phyloP scores from a whole-genome alignment of 305 asterid species.

The Solanum hybrid region DNA sequence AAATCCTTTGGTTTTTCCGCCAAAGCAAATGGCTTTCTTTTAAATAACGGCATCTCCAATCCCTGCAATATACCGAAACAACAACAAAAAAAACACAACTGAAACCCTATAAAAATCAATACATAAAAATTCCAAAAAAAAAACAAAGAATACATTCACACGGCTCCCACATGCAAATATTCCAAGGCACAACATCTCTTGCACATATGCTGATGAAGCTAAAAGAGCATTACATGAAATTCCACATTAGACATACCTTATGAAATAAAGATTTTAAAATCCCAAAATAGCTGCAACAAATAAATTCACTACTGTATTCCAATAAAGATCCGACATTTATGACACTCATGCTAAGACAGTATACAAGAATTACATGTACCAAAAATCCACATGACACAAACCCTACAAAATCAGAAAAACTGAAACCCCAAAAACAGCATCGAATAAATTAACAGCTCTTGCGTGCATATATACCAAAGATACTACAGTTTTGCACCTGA shows the following conservation, averaged over 20 bases:
- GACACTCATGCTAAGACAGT: neutral
- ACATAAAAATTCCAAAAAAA: neutral
- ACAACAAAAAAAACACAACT: neutral
- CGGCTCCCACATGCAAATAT: neutral
- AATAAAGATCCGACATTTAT: neutral
- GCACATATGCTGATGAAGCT: conserved; percentile 1
- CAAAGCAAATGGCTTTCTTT: conserved; percentile 54
- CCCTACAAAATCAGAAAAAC: conserved; percentile 1
- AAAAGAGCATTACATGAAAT: neutral
- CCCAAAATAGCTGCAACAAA: neutral
- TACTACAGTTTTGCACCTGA: neutral
- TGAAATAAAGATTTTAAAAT: neutral
- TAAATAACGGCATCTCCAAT: conserved; percentile 67
- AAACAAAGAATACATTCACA: neutral
- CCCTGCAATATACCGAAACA: conserved; percentile 14
- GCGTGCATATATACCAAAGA: neutral
- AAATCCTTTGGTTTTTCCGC: conserved; percentile 67
- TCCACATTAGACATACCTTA: neutral
- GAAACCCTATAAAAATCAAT: conserved; percentile 9
- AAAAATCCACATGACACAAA: neutral
- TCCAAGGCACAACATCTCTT: neutral
- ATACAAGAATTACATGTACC: neutral
- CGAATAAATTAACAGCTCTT: neutral
- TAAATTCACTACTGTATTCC: neutral
- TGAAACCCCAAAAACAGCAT: neutral